Percentiles rank a stretch among this genome's conserved stretches.
phyloP scores from a whole-genome alignment of 352 stramenopile genomes.

The Phytopythium chamaehyphon region DNA sequence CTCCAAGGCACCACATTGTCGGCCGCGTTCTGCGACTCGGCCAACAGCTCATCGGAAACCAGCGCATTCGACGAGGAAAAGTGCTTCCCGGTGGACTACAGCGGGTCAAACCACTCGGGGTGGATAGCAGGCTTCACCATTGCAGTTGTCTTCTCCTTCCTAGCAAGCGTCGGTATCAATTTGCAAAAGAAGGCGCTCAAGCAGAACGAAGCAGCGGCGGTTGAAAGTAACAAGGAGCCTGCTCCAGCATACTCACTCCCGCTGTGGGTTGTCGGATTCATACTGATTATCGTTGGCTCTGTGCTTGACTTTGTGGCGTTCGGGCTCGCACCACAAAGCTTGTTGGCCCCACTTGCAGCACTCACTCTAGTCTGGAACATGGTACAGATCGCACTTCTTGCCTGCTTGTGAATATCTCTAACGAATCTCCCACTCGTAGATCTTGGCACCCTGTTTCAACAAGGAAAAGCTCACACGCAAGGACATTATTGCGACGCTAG shows the following conservation, averaged over 20 bases:
- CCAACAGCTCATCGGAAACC: not conserved
- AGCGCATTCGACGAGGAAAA: conserved; percentile 37
- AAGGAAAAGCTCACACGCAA: conserved; percentile 82
- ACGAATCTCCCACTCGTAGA: conserved; percentile 17
- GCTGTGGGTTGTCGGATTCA: conserved; percentile 81
- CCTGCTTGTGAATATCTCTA: not conserved
- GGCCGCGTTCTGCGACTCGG: not conserved
- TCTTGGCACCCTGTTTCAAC: conserved; percentile 83
- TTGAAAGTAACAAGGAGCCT: conserved; percentile 42
- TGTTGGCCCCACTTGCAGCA: conserved; percentile 82
- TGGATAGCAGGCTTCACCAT: conserved; percentile 83
- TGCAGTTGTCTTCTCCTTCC: conserved; percentile 79
- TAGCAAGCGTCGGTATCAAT: conserved; percentile 81
- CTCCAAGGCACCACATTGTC: conserved; percentile 8
- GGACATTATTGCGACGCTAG: conserved; percentile 72
- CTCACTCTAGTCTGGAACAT: conserved; percentile 93
- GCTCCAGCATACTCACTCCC: conserved; percentile 71
- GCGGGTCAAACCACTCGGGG: conserved; percentile 50
- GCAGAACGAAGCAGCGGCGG: conserved; percentile 56
- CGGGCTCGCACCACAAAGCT: conserved; percentile 83
- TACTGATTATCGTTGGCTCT: conserved; percentile 75
- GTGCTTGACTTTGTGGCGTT: conserved; percentile 91
- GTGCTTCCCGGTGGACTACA: conserved; percentile 66
- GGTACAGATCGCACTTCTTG: conserved; percentile 16
- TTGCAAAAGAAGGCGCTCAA: conserved; percentile 84